These are phyloP conservation scores for Sistotremastrum suecicum DNA, from an alignment of 768 basidiomycete genomes.

Conservation along the genomic window DNA sequence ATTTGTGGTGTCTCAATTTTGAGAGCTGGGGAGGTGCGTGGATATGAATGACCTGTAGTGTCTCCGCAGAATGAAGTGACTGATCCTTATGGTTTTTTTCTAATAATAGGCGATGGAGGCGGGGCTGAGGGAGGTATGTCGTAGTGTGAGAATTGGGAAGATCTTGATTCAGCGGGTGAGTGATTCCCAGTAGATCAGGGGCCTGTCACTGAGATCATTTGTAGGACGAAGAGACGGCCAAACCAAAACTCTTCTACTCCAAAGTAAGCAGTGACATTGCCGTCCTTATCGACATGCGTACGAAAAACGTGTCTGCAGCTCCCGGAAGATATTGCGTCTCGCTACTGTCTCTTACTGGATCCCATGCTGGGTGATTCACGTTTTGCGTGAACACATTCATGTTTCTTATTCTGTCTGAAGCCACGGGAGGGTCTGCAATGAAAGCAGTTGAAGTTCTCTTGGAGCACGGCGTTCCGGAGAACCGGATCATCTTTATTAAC, in stretches of 20 bases:
- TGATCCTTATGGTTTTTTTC: background rate
- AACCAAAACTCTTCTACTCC: constrained; percentile 86
- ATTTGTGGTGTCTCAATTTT: constrained; percentile 95
- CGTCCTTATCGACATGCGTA: background rate
- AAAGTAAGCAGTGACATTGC: constrained; percentile 32
- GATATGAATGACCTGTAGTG: background rate
- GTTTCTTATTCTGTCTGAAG: constrained; percentile 19
- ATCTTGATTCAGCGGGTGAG: constrained; percentile 90
- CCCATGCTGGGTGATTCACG: constrained; percentile 79
- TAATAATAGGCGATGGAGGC: constrained; percentile 82
- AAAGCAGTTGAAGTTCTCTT: constrained; percentile 93
- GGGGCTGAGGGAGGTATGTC: constrained; percentile 88
- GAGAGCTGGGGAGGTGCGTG: constrained; percentile 73
- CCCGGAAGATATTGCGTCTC: constrained; percentile 79
- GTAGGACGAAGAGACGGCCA: constrained; percentile 88
- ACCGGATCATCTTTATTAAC: constrained; percentile 90
- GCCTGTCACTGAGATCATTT: background rate
- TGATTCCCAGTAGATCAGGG: background rate
- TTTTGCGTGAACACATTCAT: background rate
- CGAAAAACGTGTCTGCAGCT: constrained; percentile 34
- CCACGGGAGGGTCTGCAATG: constrained; percentile 94
- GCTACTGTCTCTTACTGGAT: constrained; percentile 90
- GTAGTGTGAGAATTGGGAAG: constrained; percentile 90
- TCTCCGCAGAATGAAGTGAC: too few relatives aligned
- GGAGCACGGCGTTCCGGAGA: constrained; percentile 86